phyloP scores from a whole-genome alignment of 139 green algal genomes.

The Chlamydomonas sp. region DNA sequence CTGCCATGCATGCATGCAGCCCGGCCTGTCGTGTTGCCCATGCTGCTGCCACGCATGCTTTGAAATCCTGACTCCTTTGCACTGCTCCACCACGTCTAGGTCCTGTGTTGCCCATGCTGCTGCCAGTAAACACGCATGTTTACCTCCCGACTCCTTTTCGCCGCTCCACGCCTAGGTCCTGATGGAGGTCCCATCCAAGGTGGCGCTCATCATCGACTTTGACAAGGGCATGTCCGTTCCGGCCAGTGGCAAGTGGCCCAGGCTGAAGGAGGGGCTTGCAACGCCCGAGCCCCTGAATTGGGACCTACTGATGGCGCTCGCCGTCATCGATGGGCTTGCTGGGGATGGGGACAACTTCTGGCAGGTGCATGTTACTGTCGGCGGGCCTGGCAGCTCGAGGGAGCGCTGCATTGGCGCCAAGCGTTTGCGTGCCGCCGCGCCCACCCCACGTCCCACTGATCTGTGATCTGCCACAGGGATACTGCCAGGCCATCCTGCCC shows the following conservation, averaged over 20 bases:
- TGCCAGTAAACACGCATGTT: no score
- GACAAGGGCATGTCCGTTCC: constrained; percentile 28
- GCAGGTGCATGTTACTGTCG: constrained; percentile 6
- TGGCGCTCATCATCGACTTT: constrained; percentile 48
- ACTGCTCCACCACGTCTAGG: no score
- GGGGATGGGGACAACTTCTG: constrained; percentile 39
- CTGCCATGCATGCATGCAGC: no score
- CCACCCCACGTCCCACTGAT: neutral
- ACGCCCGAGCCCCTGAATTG: constrained; percentile 37
- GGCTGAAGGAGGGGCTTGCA: constrained; percentile 18
- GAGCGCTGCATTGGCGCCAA: neutral
- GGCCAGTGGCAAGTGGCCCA: constrained; percentile 16
- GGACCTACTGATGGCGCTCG: constrained; percentile 57
- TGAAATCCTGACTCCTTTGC: no score
- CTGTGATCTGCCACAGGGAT: neutral
- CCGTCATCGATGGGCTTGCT: constrained; percentile 48
- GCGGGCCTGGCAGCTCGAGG: neutral
- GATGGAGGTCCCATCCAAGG: constrained; percentile 26
- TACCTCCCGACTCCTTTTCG: no score
- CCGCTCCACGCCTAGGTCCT: no score
- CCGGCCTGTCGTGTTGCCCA: no score
- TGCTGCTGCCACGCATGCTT: no score
- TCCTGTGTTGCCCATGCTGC: no score
- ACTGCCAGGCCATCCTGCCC: constrained; percentile 40
- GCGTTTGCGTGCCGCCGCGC: neutral